Conservation (phyloP, 345 rosid species). For the Linum usitatissimum region DNA sequence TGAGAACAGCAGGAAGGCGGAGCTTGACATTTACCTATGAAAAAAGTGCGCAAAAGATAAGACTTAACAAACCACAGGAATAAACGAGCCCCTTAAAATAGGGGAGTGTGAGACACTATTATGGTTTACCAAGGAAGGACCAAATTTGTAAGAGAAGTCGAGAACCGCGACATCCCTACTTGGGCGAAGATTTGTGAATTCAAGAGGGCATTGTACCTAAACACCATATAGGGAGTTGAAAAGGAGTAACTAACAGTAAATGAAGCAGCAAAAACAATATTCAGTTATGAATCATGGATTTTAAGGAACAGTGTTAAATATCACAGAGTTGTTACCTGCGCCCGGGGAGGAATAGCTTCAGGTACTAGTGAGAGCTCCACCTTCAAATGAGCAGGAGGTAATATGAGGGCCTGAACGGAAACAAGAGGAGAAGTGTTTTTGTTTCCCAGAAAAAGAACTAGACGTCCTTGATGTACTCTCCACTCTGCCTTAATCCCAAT, state of each 20-base stretch:
- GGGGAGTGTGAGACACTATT: not conserved
- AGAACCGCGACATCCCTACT: slow-evolving; percentile 96
- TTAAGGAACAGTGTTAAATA: too few relatives aligned
- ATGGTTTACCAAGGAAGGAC: slow-evolving; percentile 50
- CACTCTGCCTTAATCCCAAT: slow-evolving; percentile 97
- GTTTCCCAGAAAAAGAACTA: slow-evolving; percentile 95
- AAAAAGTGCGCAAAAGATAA: slow-evolving; percentile 1
- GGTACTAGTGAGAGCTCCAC: slow-evolving; percentile 85
- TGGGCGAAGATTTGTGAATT: slow-evolving; percentile 68
- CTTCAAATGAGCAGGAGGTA: slow-evolving; percentile 87
- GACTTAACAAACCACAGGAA: not conserved
- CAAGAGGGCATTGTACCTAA: slow-evolving; percentile 96
- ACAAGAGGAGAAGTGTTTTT: slow-evolving; percentile 75
- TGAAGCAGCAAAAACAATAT: not conserved
- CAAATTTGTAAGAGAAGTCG: slow-evolving; percentile 84
- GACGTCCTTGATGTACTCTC: slow-evolving; percentile 85
- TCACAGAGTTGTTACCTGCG: slow-evolving; percentile 50
- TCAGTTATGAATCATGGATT: too few relatives aligned
- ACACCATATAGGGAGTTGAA: slow-evolving; percentile 10
- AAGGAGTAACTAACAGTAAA: not conserved
- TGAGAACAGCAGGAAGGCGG: slow-evolving; percentile 86
- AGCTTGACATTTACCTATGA: slow-evolving; percentile 73
- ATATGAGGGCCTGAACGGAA: slow-evolving; percentile 67
- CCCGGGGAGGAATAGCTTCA: slow-evolving; percentile 95
- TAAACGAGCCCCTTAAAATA: not conserved